Percentiles rank a stretch among this genome's conserved stretches.
phyloP scores from a whole-genome alignment of 2,329 filamentous ascomycete species.

The Cordyceps cicadae region DNA sequence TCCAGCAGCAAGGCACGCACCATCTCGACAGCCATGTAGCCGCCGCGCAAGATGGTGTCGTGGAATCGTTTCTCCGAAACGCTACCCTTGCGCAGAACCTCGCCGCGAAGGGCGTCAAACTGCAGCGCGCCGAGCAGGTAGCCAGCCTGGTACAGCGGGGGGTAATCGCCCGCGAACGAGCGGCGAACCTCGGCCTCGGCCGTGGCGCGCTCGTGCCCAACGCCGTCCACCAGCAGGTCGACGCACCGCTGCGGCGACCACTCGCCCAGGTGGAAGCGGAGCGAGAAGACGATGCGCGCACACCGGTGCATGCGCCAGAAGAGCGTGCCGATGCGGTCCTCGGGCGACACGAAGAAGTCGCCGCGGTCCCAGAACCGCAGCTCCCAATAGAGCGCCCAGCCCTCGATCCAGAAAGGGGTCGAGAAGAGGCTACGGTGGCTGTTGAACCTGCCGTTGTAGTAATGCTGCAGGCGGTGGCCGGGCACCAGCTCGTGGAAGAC shows the following conservation, averaged over 20 bases:
- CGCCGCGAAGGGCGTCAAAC: constrained; percentile 40
- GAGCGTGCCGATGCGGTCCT: constrained; percentile 48
- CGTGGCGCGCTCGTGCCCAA: constrained; percentile 50
- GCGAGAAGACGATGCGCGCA: constrained; percentile 48
- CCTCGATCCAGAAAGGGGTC: constrained; percentile 53
- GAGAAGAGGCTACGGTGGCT: constrained; percentile 44
- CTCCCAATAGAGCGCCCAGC: constrained; percentile 57
- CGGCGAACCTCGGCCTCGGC: constrained; percentile 53
- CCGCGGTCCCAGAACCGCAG: constrained; percentile 46
- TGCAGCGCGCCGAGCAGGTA: constrained; percentile 54
- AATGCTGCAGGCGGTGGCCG: constrained; percentile 47
- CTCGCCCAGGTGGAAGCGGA: constrained; percentile 49
- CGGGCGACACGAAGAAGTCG: constrained; percentile 40
- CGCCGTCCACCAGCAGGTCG: constrained; percentile 46
- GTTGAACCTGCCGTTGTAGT: constrained; percentile 37
- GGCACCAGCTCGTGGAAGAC: constrained; percentile 56
- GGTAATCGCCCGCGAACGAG: constrained; percentile 47
- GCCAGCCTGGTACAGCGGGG: constrained; percentile 50
- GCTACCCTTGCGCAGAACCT: constrained; percentile 32
- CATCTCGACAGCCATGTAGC: constrained; percentile 48
- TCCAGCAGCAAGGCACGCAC: constrained; percentile 39
- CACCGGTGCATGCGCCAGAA: constrained; percentile 58
- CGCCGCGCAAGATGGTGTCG: constrained; percentile 41
- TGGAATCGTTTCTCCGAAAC: constrained; percentile 48
- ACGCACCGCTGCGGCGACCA: constrained; percentile 47